Conservation (phyloP, 257 asterid genomes). For the Lantana camara region DNA sequence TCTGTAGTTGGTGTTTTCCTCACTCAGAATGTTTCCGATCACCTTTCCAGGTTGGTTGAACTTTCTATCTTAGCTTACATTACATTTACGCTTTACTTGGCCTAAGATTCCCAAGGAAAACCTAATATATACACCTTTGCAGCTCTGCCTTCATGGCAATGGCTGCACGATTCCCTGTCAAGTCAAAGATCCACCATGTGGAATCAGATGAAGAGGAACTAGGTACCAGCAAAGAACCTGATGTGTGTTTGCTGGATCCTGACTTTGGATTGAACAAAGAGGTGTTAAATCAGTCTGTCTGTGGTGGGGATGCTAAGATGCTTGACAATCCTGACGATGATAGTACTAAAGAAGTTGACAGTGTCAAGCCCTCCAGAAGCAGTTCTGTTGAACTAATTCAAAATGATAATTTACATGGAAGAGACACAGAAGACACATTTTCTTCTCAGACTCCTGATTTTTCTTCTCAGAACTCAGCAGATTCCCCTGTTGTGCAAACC, state of each 20-base stretch:
- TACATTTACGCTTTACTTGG: not conserved
- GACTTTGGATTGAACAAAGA: slow-evolving; percentile 47
- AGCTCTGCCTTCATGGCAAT: slow-evolving; percentile 81
- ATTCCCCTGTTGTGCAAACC: slow-evolving; percentile 47
- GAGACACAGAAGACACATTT: slow-evolving; percentile 55
- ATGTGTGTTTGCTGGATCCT: slow-evolving; percentile 44
- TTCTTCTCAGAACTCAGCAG: slow-evolving; percentile 69
- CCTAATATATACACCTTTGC: slow-evolving; percentile 31
- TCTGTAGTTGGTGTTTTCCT: slow-evolving; percentile 78
- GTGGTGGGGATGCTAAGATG: slow-evolving; percentile 38
- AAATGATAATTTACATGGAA: slow-evolving; percentile 41
- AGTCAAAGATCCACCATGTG: slow-evolving; percentile 30
- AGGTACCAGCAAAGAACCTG: slow-evolving; percentile 44
- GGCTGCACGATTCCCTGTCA: slow-evolving; percentile 55
- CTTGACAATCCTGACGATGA: slow-evolving; percentile 36
- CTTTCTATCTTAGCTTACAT: slow-evolving; percentile 11
- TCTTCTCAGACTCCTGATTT: slow-evolving; percentile 68
- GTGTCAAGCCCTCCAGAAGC: slow-evolving; percentile 30
- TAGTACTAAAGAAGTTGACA: slow-evolving; percentile 38
- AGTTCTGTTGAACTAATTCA: slow-evolving; percentile 33
- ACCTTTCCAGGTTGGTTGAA: slow-evolving; percentile 64
- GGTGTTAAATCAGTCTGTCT: slow-evolving; percentile 33
- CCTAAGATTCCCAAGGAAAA: slow-evolving; percentile 1
- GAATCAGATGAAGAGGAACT: slow-evolving; percentile 46
- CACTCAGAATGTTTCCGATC: slow-evolving; percentile 78